Evolutionary conservation across 768 basidiomycete genomes (phyloP), one percentile per base, ranked within the genome.

Genomic region (Rhizopogon rudus): DNA sequence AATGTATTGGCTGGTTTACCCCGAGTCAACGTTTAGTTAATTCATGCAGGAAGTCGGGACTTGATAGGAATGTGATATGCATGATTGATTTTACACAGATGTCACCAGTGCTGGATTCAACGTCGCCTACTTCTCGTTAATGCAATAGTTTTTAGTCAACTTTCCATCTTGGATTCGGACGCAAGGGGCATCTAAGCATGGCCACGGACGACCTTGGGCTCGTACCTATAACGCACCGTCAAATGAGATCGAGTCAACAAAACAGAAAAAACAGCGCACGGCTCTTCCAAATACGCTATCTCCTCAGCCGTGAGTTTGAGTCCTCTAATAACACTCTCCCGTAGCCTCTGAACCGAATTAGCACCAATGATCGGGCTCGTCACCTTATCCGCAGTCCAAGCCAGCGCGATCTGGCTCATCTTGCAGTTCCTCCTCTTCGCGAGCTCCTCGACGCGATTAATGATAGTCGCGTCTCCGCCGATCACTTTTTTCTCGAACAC

Each of bases 381-480:
- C 3, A 77, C 71, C 61, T 80, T 80, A 28, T 62, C 46, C 2
- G 66, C 42, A 1, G 68, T 53, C 78, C 79, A 79, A 4, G 74
- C 73, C 2, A 80, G 56, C 8, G 77, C 76, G 28, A 79, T 68
- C 55, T 79, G 77, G 8, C 70, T 68, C 79, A 79, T 81, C 51
- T 67, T 67, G 53, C 72, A 62, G 0, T 64, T 69, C 42, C 68
- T 70, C 60, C 73, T 73, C 54, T 69, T 67, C 5, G 80, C 71
- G 12, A 80, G 57, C 48, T 73, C 67, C 60, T 77, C 70, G 5
- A 79, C 74, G 13, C 75, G 69, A 25, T 57, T 61, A 60, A 76
- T 70, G 60, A 77, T 76, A 37, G 57, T 57, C 53, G 65, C 59
- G 60, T 74, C 69, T 0, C 68, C 67, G 6, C 68, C 70, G 17